Conservation (phyloP, 1,284 basidiomycete genomes). For the Singerocomus inundabilis region DNA sequence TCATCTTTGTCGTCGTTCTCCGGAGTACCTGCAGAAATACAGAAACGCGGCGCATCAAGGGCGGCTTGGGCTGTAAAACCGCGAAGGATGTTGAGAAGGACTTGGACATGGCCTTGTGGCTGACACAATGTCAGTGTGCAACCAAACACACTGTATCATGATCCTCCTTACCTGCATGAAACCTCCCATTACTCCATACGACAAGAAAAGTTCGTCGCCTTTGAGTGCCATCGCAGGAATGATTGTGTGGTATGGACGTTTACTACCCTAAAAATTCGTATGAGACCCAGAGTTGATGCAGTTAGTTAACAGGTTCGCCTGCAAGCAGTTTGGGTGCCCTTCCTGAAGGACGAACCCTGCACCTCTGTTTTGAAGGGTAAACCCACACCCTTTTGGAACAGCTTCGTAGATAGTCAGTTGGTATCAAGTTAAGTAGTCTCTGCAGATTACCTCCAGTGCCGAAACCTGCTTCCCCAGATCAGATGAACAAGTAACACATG, state of each 20-base stretch:
- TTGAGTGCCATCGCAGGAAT: slow-evolving; percentile 89
- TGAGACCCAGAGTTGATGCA: background rate
- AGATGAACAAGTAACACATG: background rate
- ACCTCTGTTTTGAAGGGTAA: slow-evolving; percentile 94
- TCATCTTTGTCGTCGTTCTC: slow-evolving; percentile 53
- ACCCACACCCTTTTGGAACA: slow-evolving; percentile 90
- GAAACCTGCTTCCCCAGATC: slow-evolving; percentile 49
- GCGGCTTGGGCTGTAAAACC: slow-evolving; percentile 84
- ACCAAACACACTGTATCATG: background rate
- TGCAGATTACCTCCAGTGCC: slow-evolving; percentile 65
- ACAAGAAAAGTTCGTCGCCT: slow-evolving; percentile 81
- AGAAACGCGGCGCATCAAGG: slow-evolving; percentile 93
- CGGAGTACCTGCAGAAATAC: slow-evolving; percentile 83
- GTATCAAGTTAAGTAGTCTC: background rate
- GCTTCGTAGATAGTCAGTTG: slow-evolving; percentile 42
- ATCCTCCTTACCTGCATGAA: slow-evolving; percentile 76
- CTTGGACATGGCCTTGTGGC: slow-evolving; percentile 92
- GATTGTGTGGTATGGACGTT: slow-evolving; percentile 94
- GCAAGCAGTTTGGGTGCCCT: slow-evolving; percentile 80
- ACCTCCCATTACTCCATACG: slow-evolving; percentile 92
- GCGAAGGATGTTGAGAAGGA: slow-evolving; percentile 87
- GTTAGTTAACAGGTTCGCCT: slow-evolving; percentile 41
- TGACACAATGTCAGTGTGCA: slow-evolving; percentile 28
- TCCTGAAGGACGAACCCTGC: slow-evolving; percentile 78
- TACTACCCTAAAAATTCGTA: slow-evolving; percentile 55